These are phyloP conservation scores for Purpureocillium lavendulum DNA, from an alignment of 2,329 filamentous ascomycete genomes.

Conservation along the genomic window DNA sequence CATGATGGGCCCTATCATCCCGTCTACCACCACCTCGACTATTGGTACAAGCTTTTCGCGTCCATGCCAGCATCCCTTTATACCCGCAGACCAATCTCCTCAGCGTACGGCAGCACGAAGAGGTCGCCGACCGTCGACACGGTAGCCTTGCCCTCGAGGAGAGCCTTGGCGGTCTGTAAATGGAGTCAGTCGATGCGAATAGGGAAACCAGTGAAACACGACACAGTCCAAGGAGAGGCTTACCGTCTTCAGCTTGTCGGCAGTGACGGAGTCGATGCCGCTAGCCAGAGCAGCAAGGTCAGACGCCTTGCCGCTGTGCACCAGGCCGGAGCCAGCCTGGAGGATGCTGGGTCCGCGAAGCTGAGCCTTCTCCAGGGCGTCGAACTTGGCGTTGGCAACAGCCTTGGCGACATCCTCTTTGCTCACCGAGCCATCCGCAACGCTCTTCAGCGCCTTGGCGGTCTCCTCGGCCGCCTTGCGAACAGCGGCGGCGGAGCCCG, in stretches of 20 bases:
- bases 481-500: constrained; percentile 65
- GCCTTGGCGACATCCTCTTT: constrained; percentile 90
- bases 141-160: constrained; percentile 81
- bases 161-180: constrained; percentile 71
- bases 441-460: constrained; percentile 73
- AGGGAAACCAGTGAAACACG: background rate
- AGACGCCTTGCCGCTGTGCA: constrained; percentile 74
- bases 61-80: constrained; percentile 44
- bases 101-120: constrained; percentile 81
- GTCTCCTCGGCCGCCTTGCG: constrained; percentile 66
- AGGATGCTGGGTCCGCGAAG: constrained; percentile 70
- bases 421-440: constrained; percentile 65
- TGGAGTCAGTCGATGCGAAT: constrained; percentile 14
- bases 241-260: constrained; percentile 80
- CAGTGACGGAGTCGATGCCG: constrained; percentile 70
- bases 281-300: constrained; percentile 75
- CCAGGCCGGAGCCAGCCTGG: constrained; percentile 73
- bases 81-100: constrained; percentile 89
- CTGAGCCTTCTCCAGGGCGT: constrained; percentile 75
- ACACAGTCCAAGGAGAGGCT: too few species aligned
- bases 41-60: constrained; percentile 29
- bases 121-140: constrained; percentile 89
- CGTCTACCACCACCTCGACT: constrained; percentile 29
- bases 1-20: constrained; percentile 19
- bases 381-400: constrained; percentile 87